phyloP scores from a whole-genome alignment of 805 yeast species.

The Lachancea thermotolerans region DNA sequence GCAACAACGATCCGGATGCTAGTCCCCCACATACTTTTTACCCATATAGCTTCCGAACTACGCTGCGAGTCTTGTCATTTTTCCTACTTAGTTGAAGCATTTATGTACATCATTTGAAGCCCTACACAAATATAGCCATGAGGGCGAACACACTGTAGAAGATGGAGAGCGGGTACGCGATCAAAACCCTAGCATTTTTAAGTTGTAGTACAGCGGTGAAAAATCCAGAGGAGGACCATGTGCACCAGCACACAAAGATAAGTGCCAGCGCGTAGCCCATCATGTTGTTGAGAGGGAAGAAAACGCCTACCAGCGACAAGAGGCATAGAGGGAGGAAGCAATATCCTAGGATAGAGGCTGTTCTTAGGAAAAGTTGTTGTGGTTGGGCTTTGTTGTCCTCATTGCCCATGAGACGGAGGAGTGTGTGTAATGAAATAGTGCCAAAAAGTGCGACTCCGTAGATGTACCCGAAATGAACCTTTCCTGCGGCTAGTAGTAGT shows the following conservation, averaged over 20 bases:
- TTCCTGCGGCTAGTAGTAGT: constrained; percentile 76
- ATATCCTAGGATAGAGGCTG: constrained; percentile 90
- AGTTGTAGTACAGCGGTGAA: constrained; percentile 79
- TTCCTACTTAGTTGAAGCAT: too few relatives aligned
- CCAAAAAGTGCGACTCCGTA: constrained; percentile 95
- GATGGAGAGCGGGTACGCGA: constrained; percentile 88
- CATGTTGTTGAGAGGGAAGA: constrained; percentile 70
- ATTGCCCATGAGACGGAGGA: constrained; percentile 83
- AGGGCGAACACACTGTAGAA: constrained; percentile 92
- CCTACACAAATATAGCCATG: constrained; percentile 77
- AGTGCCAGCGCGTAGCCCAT: constrained; percentile 66
- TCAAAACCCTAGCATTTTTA: constrained; percentile 77
- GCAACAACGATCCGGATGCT: too few relatives aligned
- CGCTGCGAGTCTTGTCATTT: too few relatives aligned
- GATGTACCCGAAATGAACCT: constrained; percentile 92
- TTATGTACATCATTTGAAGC: not conserved
- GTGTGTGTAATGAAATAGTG: constrained; percentile 70
- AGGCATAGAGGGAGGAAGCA: constrained; percentile 82
- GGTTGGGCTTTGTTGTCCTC: constrained; percentile 26
- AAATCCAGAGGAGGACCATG: constrained; percentile 88
- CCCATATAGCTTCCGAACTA: too few relatives aligned
- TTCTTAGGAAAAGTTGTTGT: constrained; percentile 44
- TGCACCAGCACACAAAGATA: constrained; percentile 79
- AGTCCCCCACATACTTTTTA: too few relatives aligned
- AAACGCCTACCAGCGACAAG: constrained; percentile 49